Evolutionary conservation across 2,329 filamentous ascomycete species (phyloP), one percentile per base, ranked within the genome.

Genomic region (Colletotrichum sp.): DNA sequence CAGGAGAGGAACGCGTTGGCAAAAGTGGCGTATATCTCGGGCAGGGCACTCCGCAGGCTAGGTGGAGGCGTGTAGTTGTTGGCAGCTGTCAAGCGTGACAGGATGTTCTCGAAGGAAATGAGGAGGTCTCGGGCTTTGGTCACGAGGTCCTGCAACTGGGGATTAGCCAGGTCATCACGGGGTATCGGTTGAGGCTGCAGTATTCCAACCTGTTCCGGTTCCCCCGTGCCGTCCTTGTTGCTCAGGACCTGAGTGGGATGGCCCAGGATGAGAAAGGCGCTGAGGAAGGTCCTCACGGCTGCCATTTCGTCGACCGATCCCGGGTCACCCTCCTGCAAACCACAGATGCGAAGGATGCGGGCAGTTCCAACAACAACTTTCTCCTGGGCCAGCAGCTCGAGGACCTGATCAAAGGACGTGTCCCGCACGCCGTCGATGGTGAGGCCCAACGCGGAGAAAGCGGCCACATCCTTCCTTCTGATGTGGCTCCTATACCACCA

Each of bases 1-100:
- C 95, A 97, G 5, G 94, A 92, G 76, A 95, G 94, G 80, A 97
- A 96, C 2, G 94, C 94, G 69, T 94, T 93, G 79, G 93, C 91
- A 79, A 95, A 97, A 0, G 93, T 91, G 36, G 93, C 91, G 80
- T 96, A 95, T 2, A 91, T 89, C 79, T 95, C 90, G 0, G 93
- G 90, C 22, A 97, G 87, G 2, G 90, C 89, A 69, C 92, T 90
- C 34, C 90, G 87, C 55, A 94, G 88, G 4, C 89, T 90, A 0
- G 91, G 90, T 1, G 93, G 92, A 58, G 93, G 90, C 0, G 90
- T 93, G 81, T 92, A 94, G 78, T 90, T 90, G 82, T 95, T 96
- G 78, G 89, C 89, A 2, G 88, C 85, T 1, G 91, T 92, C 74
- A 95, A 84, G 62, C 93, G 91, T 10, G 91, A 91, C 12, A 96